Evolutionary conservation across 208 protist species (phyloP).

Genomic region (Acanthamoeba divionensis): DNA sequence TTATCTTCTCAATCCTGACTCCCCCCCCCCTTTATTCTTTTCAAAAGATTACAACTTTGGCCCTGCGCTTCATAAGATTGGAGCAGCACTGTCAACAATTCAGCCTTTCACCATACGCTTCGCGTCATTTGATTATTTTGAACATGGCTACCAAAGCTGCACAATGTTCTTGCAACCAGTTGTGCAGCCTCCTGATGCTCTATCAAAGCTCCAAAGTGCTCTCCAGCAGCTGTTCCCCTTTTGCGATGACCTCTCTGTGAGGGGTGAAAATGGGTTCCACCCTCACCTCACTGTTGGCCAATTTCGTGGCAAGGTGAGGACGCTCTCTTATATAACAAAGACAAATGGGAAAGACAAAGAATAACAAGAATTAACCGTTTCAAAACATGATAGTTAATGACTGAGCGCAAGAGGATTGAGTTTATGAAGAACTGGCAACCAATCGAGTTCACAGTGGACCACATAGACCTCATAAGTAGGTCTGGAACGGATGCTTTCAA

Average conservation of each 20-base stretch:
- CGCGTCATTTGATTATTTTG: slow-evolving; percentile 38
- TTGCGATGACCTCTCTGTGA: slow-evolving; percentile 56
- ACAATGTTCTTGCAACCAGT: slow-evolving; percentile 5
- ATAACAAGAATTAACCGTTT: not conserved
- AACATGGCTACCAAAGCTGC: slow-evolving; percentile 22
- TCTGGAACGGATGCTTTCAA: not conserved
- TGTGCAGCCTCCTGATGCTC: slow-evolving; percentile 26
- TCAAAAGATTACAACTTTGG: not conserved
- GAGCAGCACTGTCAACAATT: not conserved
- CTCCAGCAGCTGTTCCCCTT: slow-evolving; percentile 38
- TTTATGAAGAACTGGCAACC: not conserved
- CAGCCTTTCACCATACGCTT: slow-evolving; percentile 15
- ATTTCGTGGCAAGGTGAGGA: slow-evolving; percentile 51
- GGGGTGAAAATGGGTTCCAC: slow-evolving; percentile 48
- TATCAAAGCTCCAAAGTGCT: slow-evolving; percentile 47
- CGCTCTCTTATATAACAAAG: not conserved
- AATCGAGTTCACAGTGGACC: slow-evolving; percentile 12
- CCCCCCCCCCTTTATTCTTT: too few species aligned
- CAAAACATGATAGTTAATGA: not conserved
- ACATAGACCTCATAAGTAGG: slow-evolving; percentile 30
- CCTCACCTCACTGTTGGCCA: slow-evolving; percentile 74
- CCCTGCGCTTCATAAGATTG: not conserved
- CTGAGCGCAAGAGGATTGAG: not conserved
- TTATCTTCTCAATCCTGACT: not conserved
- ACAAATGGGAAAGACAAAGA: not conserved